Evolutionary conservation across 495 filamentous ascomycete species (phyloP).

Genomic region (Penicillium tannophilum): DNA sequence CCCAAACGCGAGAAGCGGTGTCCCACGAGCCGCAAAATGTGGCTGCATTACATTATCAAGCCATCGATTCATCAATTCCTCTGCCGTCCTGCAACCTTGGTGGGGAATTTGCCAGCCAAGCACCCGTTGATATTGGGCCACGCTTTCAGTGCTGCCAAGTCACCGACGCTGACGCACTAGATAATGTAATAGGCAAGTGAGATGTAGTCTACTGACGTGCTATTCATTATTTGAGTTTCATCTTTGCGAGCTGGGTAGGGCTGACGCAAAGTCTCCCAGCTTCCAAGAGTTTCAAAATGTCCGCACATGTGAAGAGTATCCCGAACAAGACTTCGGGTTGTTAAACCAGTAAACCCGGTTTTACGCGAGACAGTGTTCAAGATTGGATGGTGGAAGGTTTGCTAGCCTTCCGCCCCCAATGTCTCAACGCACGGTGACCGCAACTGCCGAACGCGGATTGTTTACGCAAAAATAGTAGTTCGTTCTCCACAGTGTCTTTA

Average conservation of each 20-base stretch:
- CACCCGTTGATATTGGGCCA: neutral
- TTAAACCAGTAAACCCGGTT: neutral
- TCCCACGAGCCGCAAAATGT: constrained; percentile 20
- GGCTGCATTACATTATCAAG: neutral
- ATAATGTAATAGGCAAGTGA: neutral
- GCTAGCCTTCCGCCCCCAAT: constrained; percentile 14
- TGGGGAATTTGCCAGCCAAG: neutral
- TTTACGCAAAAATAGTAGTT: constrained; percentile 16
- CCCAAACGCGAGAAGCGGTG: constrained; percentile 29
- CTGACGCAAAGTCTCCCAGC: neutral
- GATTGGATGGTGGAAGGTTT: neutral
- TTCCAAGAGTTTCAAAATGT: neutral
- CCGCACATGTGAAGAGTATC: neutral
- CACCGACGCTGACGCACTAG: neutral
- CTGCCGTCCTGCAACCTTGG: neutral
- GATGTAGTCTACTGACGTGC: neutral
- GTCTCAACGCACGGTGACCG: constrained; percentile 11
- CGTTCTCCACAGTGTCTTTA: constrained; percentile 11
- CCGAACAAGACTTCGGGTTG: neutral
- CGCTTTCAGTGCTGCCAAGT: neutral
- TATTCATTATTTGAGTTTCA: neutral
- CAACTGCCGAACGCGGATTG: constrained; percentile 4
- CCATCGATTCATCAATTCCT: neutral
- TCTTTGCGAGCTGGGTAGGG: constrained; percentile 1
- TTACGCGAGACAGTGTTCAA: neutral